These are phyloP conservation scores for Scheffersomyces quercinus DNA, from an alignment of 1,139 yeast species.

Conservation along the genomic window DNA sequence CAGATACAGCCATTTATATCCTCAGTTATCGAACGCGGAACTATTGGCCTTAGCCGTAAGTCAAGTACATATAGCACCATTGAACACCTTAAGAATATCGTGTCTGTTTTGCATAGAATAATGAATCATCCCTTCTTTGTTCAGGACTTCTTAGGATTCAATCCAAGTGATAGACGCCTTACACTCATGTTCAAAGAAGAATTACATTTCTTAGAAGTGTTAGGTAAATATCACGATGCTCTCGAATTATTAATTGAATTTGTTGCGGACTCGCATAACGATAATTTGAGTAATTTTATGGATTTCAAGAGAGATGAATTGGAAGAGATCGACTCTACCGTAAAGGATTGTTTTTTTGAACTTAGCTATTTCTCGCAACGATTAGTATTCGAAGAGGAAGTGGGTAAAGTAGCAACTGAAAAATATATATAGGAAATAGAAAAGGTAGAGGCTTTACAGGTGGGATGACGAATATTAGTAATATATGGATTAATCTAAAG, in stretches of 20 bases:
- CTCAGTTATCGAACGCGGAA: background rate
- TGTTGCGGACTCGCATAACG: slow-evolving; percentile 1
- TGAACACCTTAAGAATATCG: too few relatives aligned
- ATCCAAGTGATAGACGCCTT: background rate
- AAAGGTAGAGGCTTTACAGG: too few relatives aligned
- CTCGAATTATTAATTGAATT: slow-evolving; percentile 7
- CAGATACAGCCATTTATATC: background rate
- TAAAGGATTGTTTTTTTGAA: slow-evolving; percentile 17
- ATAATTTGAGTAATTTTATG: slow-evolving; percentile 5
- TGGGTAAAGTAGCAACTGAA: slow-evolving; percentile 13
- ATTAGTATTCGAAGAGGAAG: too few relatives aligned
- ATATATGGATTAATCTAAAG: too few relatives aligned
- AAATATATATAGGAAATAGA: background rate
- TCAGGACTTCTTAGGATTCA: background rate
- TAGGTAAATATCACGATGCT: slow-evolving; percentile 9
- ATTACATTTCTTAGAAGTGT: slow-evolving; percentile 12
- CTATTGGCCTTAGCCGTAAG: too few relatives aligned
- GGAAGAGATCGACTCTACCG: slow-evolving; percentile 13
- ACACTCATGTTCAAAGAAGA: slow-evolving; percentile 13
- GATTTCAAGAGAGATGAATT: slow-evolving; percentile 10
- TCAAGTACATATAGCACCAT: too few relatives aligned
- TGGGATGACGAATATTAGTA: too few relatives aligned
- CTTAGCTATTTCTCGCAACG: slow-evolving; percentile 13
- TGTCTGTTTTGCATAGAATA: too few relatives aligned
- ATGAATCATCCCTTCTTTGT: too few relatives aligned